Conservation (phyloP, 78 protist genomes). For the Pelomyxa schiedti region DNA sequence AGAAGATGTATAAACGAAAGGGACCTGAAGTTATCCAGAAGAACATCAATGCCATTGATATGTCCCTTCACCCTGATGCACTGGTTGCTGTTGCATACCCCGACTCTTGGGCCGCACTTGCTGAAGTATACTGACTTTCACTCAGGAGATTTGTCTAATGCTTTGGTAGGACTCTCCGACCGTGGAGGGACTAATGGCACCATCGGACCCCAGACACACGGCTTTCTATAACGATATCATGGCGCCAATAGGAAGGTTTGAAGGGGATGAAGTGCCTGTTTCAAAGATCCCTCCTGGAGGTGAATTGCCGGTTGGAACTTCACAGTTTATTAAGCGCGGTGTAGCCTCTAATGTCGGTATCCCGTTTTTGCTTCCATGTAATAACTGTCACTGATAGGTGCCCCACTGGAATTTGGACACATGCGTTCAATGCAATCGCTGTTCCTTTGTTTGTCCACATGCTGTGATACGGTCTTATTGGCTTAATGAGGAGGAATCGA, state of each 20-base stretch:
- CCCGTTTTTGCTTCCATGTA: no score
- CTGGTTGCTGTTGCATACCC: neutral
- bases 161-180: neutral
- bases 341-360: slow-evolving; percentile 15
- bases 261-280: slow-evolving; percentile 35
- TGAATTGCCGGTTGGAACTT: slow-evolving; percentile 21
- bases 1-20: slow-evolving; percentile 24
- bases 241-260: neutral
- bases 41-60: slow-evolving; percentile 6
- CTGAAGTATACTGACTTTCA: neutral
- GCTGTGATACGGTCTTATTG: slow-evolving; percentile 49
- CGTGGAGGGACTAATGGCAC: no score
- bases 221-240: neutral
- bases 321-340: slow-evolving; percentile 31
- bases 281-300: slow-evolving; percentile 24
- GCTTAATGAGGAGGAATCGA: slow-evolving; percentile 9
- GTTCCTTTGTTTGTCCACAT: slow-evolving; percentile 58
- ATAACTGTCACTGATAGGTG: no score
- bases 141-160: no score
- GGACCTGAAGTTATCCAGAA: slow-evolving; percentile 39
- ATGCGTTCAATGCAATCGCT: slow-evolving; percentile 56
- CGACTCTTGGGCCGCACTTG: neutral
- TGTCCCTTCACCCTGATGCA: neutral
- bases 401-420: slow-evolving; percentile 29
- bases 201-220: no score